Evolutionary conservation across 75 land plant species (phyloP), one percentile per base, ranked within the genome.

Genomic region (Cunninghamia lanceolata): DNA sequence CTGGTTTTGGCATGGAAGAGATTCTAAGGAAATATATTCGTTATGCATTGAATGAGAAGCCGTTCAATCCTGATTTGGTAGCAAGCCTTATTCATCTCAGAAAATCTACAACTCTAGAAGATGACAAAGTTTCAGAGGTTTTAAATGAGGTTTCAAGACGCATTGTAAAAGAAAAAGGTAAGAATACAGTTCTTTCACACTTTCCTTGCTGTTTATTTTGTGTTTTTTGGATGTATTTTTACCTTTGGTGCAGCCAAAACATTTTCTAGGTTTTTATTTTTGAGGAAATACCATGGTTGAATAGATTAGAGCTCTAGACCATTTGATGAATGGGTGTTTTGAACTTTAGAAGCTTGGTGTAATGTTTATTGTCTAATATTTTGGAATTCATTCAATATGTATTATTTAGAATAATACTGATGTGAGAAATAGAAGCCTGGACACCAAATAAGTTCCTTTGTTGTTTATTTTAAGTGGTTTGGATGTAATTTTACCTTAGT

Each of bases 161-260:
- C 71, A 93, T 96, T 85, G 99, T 96, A 87, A 89, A 89, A 56
- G 95, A 94, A 30, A 94, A 95, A 90, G 99, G 99, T 98, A 89
- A 71, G 56, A 39, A 34, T 84, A 53, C 84, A 59, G 32, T 43
- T 79, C 25, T 79, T 43, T 79, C 47, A 21, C 11, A 2, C 43
- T 75, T 3, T 36, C 36, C 21, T 43, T 25, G 82, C 82, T 43
- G 15, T n/a, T 79, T 6, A 79, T 25, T 43, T 79, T 3, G 30
- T 25, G 82, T 9, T 3, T 9, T 43, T 79, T 79, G 82, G 46
- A 43, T 79, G n/a, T 40, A 80, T 80, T 45, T 80, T 80, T 43
- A 45, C 25, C 82, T 80, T 52, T 28, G 32, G 25, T 21, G 82
- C 50, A 80, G 25, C 30, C 6, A 14, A 45, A 28, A 80, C 3